A percentile compares a stretch with the other conserved stretches of the same genome.
Evolutionary conservation across 176 grass and related monocot genomes (phyloP).

Genomic region (Paspalum vaginatum): DNA sequence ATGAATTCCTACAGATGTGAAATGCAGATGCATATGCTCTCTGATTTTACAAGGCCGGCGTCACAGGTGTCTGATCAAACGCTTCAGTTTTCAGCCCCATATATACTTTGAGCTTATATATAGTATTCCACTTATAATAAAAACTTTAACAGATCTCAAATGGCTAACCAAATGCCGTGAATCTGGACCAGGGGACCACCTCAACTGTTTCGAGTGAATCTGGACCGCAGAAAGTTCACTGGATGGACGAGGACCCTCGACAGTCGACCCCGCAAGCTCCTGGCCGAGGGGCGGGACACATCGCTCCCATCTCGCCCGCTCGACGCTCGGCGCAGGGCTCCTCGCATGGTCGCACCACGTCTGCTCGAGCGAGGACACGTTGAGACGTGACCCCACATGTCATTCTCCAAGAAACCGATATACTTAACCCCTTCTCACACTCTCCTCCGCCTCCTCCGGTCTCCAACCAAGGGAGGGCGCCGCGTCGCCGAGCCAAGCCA

Average conservation of each 20-base stretch:
- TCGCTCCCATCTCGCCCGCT: slow-evolving; percentile 43
- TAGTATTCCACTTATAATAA: too few relatives aligned
- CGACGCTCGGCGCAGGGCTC: slow-evolving; percentile 10
- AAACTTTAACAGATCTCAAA: too few relatives aligned
- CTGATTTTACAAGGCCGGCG: too few relatives aligned
- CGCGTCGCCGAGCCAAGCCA: slow-evolving; percentile 27
- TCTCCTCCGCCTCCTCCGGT: slow-evolving; percentile 13
- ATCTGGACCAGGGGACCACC: too few relatives aligned
- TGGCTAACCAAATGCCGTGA: too few relatives aligned
- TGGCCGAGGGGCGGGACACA: slow-evolving; percentile 60
- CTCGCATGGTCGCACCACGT: slow-evolving; percentile 42
- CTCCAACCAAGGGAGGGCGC: too few relatives aligned
- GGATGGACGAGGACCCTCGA: neutral
- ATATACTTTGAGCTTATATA: too few relatives aligned
- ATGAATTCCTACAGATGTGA: too few relatives aligned
- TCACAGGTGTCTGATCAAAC: too few relatives aligned
- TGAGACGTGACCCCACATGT: slow-evolving; percentile 44
- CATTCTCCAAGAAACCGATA: neutral
- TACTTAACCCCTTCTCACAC: slow-evolving; percentile 25
- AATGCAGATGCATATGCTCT: too few relatives aligned
- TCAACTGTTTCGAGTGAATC: neutral
- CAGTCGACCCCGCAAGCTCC: neutral
- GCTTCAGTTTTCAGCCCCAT: too few relatives aligned
- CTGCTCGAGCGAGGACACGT: slow-evolving; percentile 25
- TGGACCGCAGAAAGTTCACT: neutral